Conservation (phyloP, 2,329 filamentous ascomycete species). For the Colletotrichum cordylinicola region DNA sequence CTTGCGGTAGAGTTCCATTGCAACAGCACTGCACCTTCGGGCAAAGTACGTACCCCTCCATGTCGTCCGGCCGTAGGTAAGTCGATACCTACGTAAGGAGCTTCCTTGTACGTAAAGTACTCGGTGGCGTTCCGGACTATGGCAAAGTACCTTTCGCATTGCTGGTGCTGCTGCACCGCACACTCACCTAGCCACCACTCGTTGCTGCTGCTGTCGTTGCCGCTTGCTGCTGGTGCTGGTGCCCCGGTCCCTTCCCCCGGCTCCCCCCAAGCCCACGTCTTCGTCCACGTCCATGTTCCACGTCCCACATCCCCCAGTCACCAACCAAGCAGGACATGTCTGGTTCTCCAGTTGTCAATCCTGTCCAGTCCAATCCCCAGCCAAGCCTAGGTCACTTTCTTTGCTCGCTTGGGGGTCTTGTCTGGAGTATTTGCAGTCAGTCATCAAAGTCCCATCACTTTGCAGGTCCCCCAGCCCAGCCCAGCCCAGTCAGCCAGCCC, state of each 20-base stretch:
- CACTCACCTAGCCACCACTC: background rate
- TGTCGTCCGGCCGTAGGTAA: background rate
- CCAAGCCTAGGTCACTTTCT: background rate
- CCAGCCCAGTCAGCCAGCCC: background rate
- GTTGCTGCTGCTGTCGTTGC: background rate
- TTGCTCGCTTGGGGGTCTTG: background rate
- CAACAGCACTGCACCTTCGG: background rate
- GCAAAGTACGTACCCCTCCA: background rate
- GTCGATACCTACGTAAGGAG: background rate
- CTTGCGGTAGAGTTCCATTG: background rate
- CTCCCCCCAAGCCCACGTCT: background rate
- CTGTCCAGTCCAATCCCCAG: background rate
- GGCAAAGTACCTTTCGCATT: conserved; percentile 16
- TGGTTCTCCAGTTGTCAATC: background rate
- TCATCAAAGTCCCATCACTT: background rate
- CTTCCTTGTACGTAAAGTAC: conserved; percentile 8
- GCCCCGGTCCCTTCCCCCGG: background rate
- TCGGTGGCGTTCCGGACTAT: conserved; percentile 1
- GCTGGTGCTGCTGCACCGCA: background rate
- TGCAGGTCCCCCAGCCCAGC: background rate
- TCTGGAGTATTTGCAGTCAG: background rate
- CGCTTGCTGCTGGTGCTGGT: background rate
- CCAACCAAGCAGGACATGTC: background rate
- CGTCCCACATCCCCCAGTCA: background rate
- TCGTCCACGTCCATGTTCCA: background rate